Base-by-base conservation (phyloP, 345 rosid species). In the Hibiscus trionum region DNA sequence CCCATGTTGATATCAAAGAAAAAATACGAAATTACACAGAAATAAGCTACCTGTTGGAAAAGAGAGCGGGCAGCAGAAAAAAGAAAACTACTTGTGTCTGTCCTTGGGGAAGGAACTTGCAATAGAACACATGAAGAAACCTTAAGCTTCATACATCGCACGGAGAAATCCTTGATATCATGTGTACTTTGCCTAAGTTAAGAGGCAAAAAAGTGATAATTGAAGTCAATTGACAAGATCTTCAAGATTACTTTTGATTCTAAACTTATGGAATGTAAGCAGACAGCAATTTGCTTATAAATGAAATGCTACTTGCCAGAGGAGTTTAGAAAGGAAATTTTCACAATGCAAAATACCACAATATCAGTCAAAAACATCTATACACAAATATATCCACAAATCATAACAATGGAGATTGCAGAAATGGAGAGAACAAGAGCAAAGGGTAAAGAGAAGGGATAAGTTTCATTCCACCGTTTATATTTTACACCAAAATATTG, bases 21-120 rank as follows among this genome's bases (percentile, higher is more conserved):
- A 19, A 71, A 19, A 47, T 29, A 12, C 0, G 21, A 19, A 31
- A 61, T 71, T 42, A 16, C 8, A 69, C 56, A 73, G 33, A 61
- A 29, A 75, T 69, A 71, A 57, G 19, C 46, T 77, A 94, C 98
- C 95, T 90, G 93, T 56, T 80, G 84, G 73, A 91, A 81, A 73
- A 88, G 87, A 29, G 82, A 75, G 44, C 89, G 84, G 57, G 93
- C 90, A 77, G 76, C 70, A 71, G 86, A 77, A 62, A 86, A 64
- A 69, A 94, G 81, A 86, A 81, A 84, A 63, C 59, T 76, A 74
- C 79, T 75, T 39, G 78, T 58, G 46, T 77, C 76, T 69, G 75
- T 80, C 74, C 66, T 76, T 26, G 84, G 53, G 12, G 64, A 68
- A 50, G 85, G 75, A 66, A 81, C 79, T 83, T 78, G 79, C 93